Percentiles rank a stretch among this genome's conserved stretches.
Evolutionary conservation across 108 stramenopile genomes (phyloP).

Genomic region (Hondaea fermentalgiana): DNA sequence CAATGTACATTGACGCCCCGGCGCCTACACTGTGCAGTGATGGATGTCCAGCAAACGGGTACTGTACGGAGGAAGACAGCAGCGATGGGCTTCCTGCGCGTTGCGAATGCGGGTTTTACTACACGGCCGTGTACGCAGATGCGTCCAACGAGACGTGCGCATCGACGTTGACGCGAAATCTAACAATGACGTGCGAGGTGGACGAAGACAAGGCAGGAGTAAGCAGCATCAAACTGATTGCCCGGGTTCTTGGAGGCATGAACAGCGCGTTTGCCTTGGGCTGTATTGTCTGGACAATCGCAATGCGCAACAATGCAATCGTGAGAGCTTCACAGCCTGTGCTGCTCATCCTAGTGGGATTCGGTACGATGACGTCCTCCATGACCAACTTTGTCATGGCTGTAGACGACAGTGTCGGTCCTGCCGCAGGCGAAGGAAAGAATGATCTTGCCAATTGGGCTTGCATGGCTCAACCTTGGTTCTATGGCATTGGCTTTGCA

Average conservation of each 20-base stretch:
- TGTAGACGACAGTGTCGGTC: conserved; percentile 27
- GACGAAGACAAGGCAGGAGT: neutral
- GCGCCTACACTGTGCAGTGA: neutral
- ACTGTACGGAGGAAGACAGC: neutral
- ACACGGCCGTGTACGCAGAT: neutral
- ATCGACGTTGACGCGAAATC: neutral
- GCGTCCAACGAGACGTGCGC: neutral
- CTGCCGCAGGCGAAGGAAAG: neutral
- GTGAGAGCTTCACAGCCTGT: conserved; percentile 33
- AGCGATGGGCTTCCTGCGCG: neutral
- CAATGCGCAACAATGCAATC: neutral
- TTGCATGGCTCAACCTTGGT: neutral
- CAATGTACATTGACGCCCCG: neutral
- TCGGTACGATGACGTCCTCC: conserved; percentile 30
- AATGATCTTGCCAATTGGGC: neutral
- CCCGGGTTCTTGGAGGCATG: neutral
- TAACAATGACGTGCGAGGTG: neutral
- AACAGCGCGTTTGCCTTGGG: conserved; percentile 6
- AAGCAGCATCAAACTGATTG: neutral
- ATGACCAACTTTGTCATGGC: conserved; percentile 28
- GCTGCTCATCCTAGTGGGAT: conserved; percentile 22
- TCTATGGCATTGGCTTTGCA: neutral
- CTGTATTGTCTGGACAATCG: conserved; percentile 18
- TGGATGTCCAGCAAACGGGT: neutral
- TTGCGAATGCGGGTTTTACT: neutral